Percentiles rank a stretch among this genome's conserved stretches.
Evolutionary conservation across 345 rosid species (phyloP).

Genomic region (Lenwebbia sp.): DNA sequence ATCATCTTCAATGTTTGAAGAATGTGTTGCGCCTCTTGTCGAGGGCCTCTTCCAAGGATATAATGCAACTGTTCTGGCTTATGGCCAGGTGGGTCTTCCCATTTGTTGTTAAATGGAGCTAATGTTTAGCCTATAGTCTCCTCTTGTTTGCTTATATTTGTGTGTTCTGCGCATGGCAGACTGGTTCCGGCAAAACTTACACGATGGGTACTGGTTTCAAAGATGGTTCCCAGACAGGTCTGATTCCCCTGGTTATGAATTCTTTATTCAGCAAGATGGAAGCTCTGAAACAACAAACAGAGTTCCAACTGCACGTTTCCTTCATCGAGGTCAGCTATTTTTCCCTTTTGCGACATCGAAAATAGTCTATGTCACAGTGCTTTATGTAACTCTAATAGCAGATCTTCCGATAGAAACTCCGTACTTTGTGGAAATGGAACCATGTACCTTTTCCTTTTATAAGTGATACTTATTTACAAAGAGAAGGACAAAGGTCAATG

Average conservation of each 20-base stretch:
- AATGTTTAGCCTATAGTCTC: neutral
- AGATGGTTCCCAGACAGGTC: conserved; percentile 71
- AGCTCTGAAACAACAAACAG: conserved; percentile 55
- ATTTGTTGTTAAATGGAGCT: neutral
- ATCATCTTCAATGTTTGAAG: conserved; percentile 77
- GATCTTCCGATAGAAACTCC: neutral
- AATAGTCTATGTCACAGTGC: neutral
- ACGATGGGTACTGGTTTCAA: conserved; percentile 96
- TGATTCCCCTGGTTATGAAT: conserved; percentile 87
- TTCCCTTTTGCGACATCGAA: neutral
- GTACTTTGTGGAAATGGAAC: neutral
- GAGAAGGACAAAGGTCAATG: neutral
- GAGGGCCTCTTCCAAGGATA: conserved; percentile 98
- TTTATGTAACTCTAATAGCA: neutral
- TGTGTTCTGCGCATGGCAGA: conserved; percentile 32
- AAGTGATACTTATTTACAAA: neutral
- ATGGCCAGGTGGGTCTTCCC: conserved; percentile 71
- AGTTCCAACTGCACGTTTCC: conserved; percentile 87
- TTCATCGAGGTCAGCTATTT: conserved; percentile 75
- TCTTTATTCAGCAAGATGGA: conserved; percentile 78
- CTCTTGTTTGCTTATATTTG: conserved; percentile 1
- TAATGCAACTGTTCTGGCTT: conserved; percentile 98
- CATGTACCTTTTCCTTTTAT: neutral
- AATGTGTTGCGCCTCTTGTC: conserved; percentile 80
- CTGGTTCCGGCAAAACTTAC: conserved; percentile 98